A percentile compares a stretch with the other conserved stretches of the same genome.
Conservation (phyloP, 139 green algal species). For the Chlorella ohadii region DNA sequence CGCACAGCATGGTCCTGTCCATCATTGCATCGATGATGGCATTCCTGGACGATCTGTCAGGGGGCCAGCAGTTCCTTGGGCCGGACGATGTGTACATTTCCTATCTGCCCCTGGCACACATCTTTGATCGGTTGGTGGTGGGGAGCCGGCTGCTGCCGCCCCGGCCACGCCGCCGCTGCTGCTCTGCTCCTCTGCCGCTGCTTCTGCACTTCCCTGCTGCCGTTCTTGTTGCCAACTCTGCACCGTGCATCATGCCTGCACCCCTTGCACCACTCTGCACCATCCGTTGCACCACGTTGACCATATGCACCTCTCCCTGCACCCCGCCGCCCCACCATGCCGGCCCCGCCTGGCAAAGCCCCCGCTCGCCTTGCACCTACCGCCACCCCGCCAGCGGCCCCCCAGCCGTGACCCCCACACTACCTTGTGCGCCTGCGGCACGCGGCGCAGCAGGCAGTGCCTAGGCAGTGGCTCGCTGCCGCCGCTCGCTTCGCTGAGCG, state of each 20-base stretch:
- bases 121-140: slow-evolving; percentile 77
- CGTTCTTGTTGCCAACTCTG: neutral
- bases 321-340: neutral
- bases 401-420: neutral
- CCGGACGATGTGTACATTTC: slow-evolving; percentile 73
- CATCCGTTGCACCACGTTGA: neutral
- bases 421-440: neutral
- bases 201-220: neutral
- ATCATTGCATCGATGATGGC: slow-evolving; percentile 33
- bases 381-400: neutral
- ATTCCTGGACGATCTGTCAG: slow-evolving; percentile 53
- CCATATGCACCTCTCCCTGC: neutral
- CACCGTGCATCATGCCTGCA: neutral
- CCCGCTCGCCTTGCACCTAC: neutral
- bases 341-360: neutral
- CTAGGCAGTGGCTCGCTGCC: neutral
- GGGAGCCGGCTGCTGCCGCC: neutral
- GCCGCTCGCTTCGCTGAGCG: no score
- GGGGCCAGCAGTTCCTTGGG: neutral
- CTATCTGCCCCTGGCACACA: slow-evolving; percentile 92
- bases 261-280: neutral
- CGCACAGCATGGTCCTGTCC: neutral
- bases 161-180: neutral
- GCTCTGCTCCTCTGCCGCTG: neutral
- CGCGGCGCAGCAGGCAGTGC: neutral